These are phyloP conservation scores for Cercospora brassicicola DNA, from an alignment of 2,329 filamentous ascomycete species.

Conservation along the genomic window DNA sequence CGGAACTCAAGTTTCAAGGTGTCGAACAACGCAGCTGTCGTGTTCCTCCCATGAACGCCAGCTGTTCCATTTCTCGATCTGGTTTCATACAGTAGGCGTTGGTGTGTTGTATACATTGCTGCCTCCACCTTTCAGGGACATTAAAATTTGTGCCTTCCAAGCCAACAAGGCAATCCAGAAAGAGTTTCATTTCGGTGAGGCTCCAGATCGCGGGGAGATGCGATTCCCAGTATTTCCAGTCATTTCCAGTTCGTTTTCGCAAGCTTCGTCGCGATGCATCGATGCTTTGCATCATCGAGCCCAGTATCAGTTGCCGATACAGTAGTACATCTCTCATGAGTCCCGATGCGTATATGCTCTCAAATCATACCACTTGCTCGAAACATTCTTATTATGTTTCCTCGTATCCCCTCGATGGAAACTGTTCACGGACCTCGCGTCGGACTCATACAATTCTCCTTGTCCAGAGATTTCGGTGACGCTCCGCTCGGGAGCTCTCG, in stretches of 20 bases:
- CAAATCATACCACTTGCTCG: slow-evolving; percentile 10
- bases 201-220: neutral
- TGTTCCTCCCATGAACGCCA: neutral
- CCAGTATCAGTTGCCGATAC: neutral
- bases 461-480: slow-evolving; percentile 1
- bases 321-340: neutral
- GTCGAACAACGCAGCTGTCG: neutral
- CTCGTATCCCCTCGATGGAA: slow-evolving; percentile 1
- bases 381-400: slow-evolving; percentile 8
- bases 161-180: neutral
- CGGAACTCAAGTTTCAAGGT: neutral
- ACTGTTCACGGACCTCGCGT: slow-evolving; percentile 9
- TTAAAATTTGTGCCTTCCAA: too few relatives aligned
- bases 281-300: too few relatives aligned
- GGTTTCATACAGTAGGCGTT: too few relatives aligned
- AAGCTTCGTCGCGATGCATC: neutral
- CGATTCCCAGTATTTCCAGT: neutral
- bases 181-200: neutral
- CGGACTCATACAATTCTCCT: slow-evolving; percentile 9
- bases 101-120: too few relatives aligned
- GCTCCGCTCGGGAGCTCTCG: neutral
- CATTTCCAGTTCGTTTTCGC: neutral
- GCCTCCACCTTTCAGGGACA: too few relatives aligned
- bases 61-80: neutral
- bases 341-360: neutral